Percentiles rank a stretch among this genome's conserved stretches.
Conservation (phyloP, 1,139 yeast genomes). For the Sugiyamaella neomexicana region DNA sequence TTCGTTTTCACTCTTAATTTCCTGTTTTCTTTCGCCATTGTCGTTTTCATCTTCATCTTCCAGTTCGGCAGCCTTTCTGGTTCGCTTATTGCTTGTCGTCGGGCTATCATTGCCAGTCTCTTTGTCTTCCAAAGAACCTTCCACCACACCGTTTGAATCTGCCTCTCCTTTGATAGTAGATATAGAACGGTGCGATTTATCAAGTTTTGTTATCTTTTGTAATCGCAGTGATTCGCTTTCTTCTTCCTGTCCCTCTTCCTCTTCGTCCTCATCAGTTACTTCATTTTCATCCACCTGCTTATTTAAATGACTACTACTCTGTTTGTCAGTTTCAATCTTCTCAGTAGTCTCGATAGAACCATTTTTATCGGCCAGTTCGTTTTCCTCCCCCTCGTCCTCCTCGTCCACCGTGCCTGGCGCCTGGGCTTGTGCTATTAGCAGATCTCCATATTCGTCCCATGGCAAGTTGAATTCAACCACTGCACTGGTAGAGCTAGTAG, state of each 20-base stretch:
- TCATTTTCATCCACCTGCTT: background rate
- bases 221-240: conserved; percentile 29
- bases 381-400: conserved; percentile 23
- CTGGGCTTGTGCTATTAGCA: conserved; percentile 45
- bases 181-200: background rate
- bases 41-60: background rate
- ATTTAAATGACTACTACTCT: conserved; percentile 19
- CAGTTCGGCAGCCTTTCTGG: conserved; percentile 3
- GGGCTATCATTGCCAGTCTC: background rate
- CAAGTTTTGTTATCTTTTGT: conserved; percentile 23
- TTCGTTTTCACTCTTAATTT: background rate
- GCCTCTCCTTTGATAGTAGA: background rate
- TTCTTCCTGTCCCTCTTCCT: conserved; percentile 30
- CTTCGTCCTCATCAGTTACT: conserved; percentile 24
- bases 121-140: conserved; percentile 12
- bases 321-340: conserved; percentile 21
- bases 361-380: conserved; percentile 8
- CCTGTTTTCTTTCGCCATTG: background rate
- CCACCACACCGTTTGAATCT: background rate
- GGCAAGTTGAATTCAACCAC: conserved; percentile 46
- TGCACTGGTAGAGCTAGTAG: conserved; percentile 28
- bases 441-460: conserved; percentile 47
- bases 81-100: background rate
- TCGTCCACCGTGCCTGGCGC: conserved; percentile 16
- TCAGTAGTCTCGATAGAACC: too few species aligned